Evolutionary conservation across 2,329 filamentous ascomycete genomes (phyloP).

Genomic region (Fusarium clavum): DNA sequence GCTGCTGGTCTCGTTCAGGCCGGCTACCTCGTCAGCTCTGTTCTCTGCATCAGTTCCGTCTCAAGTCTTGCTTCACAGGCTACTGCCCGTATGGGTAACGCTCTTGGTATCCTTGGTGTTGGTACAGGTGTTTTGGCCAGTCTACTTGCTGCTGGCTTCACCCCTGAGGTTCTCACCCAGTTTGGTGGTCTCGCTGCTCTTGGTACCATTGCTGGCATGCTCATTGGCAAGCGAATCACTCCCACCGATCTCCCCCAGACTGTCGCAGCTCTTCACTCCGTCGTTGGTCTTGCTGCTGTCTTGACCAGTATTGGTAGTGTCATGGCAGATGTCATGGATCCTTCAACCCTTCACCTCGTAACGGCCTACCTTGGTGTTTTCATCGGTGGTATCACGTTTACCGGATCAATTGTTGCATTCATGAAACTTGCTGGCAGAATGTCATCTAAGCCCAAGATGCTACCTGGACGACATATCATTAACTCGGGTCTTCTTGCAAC

Average conservation of each 20-base stretch:
- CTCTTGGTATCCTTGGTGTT: slow-evolving; percentile 88
- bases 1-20: slow-evolving; percentile 87
- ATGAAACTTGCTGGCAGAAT: slow-evolving; percentile 86
- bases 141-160: slow-evolving; percentile 82
- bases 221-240: slow-evolving; percentile 88
- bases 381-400: slow-evolving; percentile 91
- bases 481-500: slow-evolving; percentile 80
- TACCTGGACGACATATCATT: slow-evolving; percentile 80
- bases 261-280: slow-evolving; percentile 88
- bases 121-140: slow-evolving; percentile 85
- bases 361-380: slow-evolving; percentile 88
- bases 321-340: slow-evolving; percentile 75
- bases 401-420: slow-evolving; percentile 89
- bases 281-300: slow-evolving; percentile 89
- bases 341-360: slow-evolving; percentile 84
- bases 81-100: slow-evolving; percentile 86
- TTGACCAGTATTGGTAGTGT: slow-evolving; percentile 90
- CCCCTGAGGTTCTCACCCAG: slow-evolving; percentile 81
- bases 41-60: slow-evolving; percentile 87
- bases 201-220: slow-evolving; percentile 74
- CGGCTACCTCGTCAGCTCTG: slow-evolving; percentile 85
- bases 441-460: slow-evolving; percentile 78
- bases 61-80: slow-evolving; percentile 84
- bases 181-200: slow-evolving; percentile 80
- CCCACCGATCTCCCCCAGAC: slow-evolving; percentile 90